Base-by-base conservation (phyloP, 2,329 filamentous ascomycete genomes). In the Phialophora expanda region DNA sequence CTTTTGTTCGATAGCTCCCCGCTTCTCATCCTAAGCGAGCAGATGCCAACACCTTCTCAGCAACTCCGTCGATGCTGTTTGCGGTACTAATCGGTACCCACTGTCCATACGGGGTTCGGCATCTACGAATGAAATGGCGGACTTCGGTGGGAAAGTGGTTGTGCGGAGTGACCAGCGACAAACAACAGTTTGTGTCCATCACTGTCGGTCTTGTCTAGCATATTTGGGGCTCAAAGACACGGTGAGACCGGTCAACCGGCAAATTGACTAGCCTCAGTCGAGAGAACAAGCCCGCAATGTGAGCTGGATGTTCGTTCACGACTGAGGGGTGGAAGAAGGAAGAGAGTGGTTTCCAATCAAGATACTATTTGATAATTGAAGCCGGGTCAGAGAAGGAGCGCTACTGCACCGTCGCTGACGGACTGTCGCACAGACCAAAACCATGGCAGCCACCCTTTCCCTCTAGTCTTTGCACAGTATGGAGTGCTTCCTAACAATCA, bases 1-100 rank as follows among this genome's bases (percentile, higher is more conserved):
- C 57, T 60, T 60, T 60, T 41, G 30, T 12, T 60, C 57, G 44
- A 60, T 60, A 60, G 46, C 32, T 24, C 46, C 32, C 48, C 57
- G 30, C 57, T 53, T 22, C 20, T 48, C 20, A 41, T 41, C 34
- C 34, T 17, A 41, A 41, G 34, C 34, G 34, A 41, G 14, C 14
- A 41, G 34, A 17, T 17, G 34, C 34, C 34, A 41, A 41, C 34
- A 14, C 34, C 34, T 41, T 41, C 8, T 41, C 14, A 41, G 34
- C 34, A 41, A 41, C 34, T 41, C 14, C 34, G 17, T 41, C 34
- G 34, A 9, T 17, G 12, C 34, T 41, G 34, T 4, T 17, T 17
- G 34, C 12, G 17, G 14, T 7, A 24, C 24, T 24, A 14, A 41
- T 41, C 34, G 4, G 34, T 41, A 2, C 12, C 34, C 34, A 41